These are phyloP conservation scores for Crotalaria pallida DNA, from an alignment of 306 rosid genomes.

Conservation along the genomic window DNA sequence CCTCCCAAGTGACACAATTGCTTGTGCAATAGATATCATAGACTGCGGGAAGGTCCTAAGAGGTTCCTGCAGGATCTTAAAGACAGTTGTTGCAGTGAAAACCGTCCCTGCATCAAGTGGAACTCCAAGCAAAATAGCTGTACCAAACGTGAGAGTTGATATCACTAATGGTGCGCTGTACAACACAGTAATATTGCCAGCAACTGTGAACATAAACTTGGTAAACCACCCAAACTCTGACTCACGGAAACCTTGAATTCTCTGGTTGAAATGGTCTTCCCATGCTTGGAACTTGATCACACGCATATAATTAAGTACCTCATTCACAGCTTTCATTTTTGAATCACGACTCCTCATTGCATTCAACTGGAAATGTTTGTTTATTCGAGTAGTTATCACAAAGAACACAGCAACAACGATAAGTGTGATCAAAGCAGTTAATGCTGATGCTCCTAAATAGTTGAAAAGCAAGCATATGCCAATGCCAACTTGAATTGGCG, in stretches of 20 bases:
- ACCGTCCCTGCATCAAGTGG: conserved; percentile 81
- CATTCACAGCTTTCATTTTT: conserved; percentile 92
- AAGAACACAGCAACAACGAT: conserved; percentile 39
- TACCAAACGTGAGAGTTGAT: conserved; percentile 71
- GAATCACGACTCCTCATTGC: conserved; percentile 78
- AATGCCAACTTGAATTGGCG: conserved; percentile 72
- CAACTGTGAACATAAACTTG: conserved; percentile 70
- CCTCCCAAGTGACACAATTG: conserved; percentile 81
- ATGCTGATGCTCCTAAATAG: conserved; percentile 47
- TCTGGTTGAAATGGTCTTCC: conserved; percentile 83
- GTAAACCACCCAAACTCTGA: conserved; percentile 75
- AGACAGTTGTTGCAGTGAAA: conserved; percentile 81
- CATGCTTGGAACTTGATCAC: conserved; percentile 98
- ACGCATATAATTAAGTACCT: conserved; percentile 94
- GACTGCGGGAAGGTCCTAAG: conserved; percentile 88
- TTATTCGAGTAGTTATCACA: conserved; percentile 37
- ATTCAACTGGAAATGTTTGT: conserved; percentile 56
- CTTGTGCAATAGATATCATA: conserved; percentile 86
- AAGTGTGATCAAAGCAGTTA: conserved; percentile 58
- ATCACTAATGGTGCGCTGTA: conserved; percentile 69
- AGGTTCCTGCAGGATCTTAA: conserved; percentile 89
- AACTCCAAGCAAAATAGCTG: conserved; percentile 61
- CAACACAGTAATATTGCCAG: conserved; percentile 53
- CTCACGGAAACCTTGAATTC: conserved; percentile 50
- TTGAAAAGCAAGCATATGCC: conserved; percentile 60